phyloP scores from a whole-genome alignment of 768 basidiomycete genomes.

The Trametes coccinea region DNA sequence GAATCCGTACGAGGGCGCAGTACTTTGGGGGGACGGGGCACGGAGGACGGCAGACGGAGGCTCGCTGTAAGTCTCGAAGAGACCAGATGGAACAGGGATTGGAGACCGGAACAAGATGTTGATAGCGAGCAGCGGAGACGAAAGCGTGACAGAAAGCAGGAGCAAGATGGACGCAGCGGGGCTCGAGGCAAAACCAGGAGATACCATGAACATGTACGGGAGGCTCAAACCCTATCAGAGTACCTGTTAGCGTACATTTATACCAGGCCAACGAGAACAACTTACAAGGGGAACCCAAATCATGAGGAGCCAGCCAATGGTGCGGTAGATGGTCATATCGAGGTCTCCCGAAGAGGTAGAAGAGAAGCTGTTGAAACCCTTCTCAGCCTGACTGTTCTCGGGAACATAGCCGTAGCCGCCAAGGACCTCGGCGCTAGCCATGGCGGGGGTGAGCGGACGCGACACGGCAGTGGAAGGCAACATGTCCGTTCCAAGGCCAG shows the following conservation, averaged over 20 bases:
- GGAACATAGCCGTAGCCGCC: conserved; percentile 69
- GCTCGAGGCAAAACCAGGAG: conserved; percentile 43
- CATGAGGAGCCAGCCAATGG: conserved; percentile 61
- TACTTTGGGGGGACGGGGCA: conserved; percentile 44
- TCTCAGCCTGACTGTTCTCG: conserved; percentile 49
- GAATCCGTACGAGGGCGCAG: conserved; percentile 42
- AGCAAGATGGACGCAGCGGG: conserved; percentile 50
- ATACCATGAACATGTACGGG: conserved; percentile 55
- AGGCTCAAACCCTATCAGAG: conserved; percentile 53
- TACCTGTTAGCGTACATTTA: not conserved
- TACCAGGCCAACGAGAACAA: conserved; percentile 9
- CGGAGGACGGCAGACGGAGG: conserved; percentile 45
- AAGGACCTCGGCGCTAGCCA: conserved; percentile 61
- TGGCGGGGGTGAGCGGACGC: conserved; percentile 51
- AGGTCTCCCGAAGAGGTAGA: conserved; percentile 45
- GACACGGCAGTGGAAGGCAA: conserved; percentile 39
- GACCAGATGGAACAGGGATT: conserved; percentile 63
- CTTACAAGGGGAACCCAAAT: conserved; percentile 74
- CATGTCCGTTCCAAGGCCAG: conserved; percentile 46
- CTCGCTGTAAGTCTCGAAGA: conserved; percentile 55
- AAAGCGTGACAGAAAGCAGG: conserved; percentile 63
- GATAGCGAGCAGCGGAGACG: conserved; percentile 64
- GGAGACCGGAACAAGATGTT: conserved; percentile 62
- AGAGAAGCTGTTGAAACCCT: conserved; percentile 50
- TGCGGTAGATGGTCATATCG: conserved; percentile 55